These are phyloP conservation scores for Aureobasidium musti DNA, from an alignment of 2,329 filamentous ascomycete species.

Conservation along the genomic window DNA sequence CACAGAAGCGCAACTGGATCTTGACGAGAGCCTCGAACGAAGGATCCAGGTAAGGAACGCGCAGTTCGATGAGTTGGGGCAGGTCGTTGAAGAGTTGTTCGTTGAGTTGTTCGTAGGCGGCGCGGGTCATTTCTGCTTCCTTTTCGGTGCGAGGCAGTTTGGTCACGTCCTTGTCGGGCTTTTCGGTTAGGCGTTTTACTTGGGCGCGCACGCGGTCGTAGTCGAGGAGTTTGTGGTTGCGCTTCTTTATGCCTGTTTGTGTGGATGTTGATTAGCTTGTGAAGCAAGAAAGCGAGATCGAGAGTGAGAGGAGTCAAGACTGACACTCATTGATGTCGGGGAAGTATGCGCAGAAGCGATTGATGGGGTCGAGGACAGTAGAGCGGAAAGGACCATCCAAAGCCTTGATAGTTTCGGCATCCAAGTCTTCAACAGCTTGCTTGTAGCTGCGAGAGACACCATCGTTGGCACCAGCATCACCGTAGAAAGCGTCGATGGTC, in stretches of 20 bases:
- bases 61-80: conserved; percentile 92
- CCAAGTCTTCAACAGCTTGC: conserved; percentile 95
- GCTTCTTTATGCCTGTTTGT: conserved; percentile 82
- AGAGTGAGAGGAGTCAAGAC: conserved; percentile 36
- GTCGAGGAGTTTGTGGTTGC: conserved; percentile 96
- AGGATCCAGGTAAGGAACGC: conserved; percentile 95
- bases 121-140: conserved; percentile 91
- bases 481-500: conserved; percentile 99
- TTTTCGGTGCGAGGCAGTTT: conserved; percentile 96
- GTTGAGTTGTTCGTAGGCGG: conserved; percentile 94
- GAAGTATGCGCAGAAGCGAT: conserved; percentile 96
- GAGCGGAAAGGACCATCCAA: conserved; percentile 93
- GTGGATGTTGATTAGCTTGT: not conserved
- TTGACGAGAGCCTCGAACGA: conserved; percentile 98
- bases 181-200: conserved; percentile 95
- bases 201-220: conserved; percentile 95
- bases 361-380: conserved; percentile 94
- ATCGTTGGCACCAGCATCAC: conserved; percentile 90
- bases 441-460: conserved; percentile 97
- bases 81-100: conserved; percentile 92
- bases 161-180: conserved; percentile 96
- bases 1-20: conserved; percentile 96
- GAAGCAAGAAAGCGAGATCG: not conserved
- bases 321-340: conserved; percentile 96
- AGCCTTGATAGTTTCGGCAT: conserved; percentile 97